These are phyloP conservation scores for Haematococcus sp. DNA, from an alignment of 139 green algal genomes.

Conservation along the genomic window DNA sequence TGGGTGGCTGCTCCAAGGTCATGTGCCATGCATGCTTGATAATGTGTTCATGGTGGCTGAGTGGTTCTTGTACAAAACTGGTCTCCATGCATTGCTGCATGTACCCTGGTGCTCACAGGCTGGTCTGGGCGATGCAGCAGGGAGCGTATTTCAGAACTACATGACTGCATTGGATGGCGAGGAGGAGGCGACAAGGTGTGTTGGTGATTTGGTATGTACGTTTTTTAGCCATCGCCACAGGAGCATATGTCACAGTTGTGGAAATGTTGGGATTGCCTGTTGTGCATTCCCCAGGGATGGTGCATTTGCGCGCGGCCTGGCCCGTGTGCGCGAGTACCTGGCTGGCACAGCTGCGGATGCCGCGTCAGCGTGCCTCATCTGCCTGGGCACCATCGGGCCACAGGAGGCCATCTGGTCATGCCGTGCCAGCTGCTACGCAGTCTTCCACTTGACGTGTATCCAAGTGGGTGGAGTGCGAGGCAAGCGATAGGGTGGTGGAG, in stretches of 20 bases:
- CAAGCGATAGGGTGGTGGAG: background rate
- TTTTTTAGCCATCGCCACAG: background rate
- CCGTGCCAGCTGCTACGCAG: slow-evolving; percentile 52
- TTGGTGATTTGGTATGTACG: background rate
- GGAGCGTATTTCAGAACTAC: slow-evolving; percentile 35
- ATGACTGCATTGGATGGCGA: slow-evolving; percentile 19
- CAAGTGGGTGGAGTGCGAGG: slow-evolving; percentile 36
- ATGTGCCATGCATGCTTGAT: no score
- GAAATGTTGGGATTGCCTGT: background rate
- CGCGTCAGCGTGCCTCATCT: slow-evolving; percentile 60
- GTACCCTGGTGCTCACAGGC: no score
- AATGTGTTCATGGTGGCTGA: no score
- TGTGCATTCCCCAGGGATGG: slow-evolving; percentile 17
- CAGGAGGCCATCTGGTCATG: slow-evolving; percentile 68
- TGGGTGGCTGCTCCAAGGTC: no score
- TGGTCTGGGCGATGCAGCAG: background rate
- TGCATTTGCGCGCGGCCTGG: slow-evolving; percentile 38
- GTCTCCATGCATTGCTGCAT: no score
- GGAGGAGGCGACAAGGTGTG: slow-evolving; percentile 14
- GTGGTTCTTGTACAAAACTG: no score
- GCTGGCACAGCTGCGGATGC: slow-evolving; percentile 24
- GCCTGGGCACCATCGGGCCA: slow-evolving; percentile 51
- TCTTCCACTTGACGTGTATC: slow-evolving; percentile 72
- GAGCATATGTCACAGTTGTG: background rate
- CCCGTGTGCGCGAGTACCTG: slow-evolving; percentile 59